Conservation (phyloP, 257 asterid species). For the Nicotiana paniculata region DNA sequence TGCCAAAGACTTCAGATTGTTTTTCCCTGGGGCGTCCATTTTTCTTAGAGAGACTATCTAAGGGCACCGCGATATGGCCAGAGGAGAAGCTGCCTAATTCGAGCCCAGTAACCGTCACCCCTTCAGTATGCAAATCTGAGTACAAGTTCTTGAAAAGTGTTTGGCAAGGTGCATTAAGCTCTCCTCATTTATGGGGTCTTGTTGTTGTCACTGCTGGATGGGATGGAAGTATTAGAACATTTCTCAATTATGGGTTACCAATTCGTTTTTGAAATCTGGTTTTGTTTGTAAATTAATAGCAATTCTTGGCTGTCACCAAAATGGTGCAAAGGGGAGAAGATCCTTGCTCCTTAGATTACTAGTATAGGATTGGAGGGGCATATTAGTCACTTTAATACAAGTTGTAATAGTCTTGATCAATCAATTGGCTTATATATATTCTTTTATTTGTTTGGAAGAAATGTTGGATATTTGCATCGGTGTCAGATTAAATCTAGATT, state of each 20-base stretch:
- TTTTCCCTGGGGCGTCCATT: constrained; percentile 51
- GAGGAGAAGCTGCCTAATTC: constrained; percentile 54
- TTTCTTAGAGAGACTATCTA: constrained; percentile 56
- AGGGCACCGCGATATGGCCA: constrained; percentile 72
- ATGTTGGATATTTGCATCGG: background rate
- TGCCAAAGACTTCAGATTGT: constrained; percentile 46
- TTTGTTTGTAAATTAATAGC: background rate
- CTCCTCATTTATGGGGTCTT: constrained; percentile 76
- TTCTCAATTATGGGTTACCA: constrained; percentile 79
- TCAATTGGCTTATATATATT: background rate
- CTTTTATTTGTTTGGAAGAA: background rate
- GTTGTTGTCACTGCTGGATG: constrained; percentile 87
- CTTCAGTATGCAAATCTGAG: constrained; percentile 39
- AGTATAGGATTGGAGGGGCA: background rate
- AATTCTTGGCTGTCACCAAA: background rate
- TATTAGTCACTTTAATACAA: background rate
- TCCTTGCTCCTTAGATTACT: background rate
- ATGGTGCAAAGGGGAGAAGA: background rate
- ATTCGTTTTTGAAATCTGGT: constrained; percentile 39
- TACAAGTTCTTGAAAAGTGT: constrained; percentile 66
- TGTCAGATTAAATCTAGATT: too few relatives aligned
- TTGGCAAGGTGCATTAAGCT: constrained; percentile 46
- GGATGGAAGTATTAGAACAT: constrained; percentile 87
- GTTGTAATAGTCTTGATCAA: background rate
- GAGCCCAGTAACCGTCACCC: constrained; percentile 24